phyloP scores from a whole-genome alignment of 345 rosid genomes.

The Arabis alpina region DNA sequence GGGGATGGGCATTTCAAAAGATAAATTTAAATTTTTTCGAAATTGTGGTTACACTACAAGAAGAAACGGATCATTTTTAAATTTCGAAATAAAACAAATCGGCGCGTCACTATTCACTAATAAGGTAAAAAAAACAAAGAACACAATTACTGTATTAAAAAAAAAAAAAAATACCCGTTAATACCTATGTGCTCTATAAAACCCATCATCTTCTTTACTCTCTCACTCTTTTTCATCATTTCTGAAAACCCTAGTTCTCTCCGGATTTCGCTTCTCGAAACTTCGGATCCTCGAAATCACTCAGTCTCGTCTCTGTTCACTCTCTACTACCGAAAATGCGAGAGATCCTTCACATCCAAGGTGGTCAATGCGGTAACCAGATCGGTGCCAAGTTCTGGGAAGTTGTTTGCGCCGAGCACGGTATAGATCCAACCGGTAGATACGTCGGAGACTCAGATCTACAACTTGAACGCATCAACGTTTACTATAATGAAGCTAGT shows the following conservation, averaged over 20 bases:
- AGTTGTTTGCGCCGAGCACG: slow-evolving; percentile 42
- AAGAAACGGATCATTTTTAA: slow-evolving; percentile 8
- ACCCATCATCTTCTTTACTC: neutral
- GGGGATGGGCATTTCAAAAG: neutral
- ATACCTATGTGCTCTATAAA: neutral
- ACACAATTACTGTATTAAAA: neutral
- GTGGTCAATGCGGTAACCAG: slow-evolving; percentile 46
- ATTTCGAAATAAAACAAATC: slow-evolving; percentile 16
- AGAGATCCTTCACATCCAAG: slow-evolving; percentile 45
- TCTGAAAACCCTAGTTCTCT: slow-evolving; percentile 19
- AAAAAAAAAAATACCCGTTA: neutral
- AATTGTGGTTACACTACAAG: neutral
- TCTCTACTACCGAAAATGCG: slow-evolving; percentile 30
- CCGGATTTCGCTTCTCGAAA: slow-evolving; percentile 26
- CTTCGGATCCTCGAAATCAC: neutral
- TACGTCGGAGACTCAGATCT: slow-evolving; percentile 44
- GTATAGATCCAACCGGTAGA: slow-evolving; percentile 41
- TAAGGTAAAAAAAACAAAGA: neutral
- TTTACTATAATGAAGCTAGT: slow-evolving; percentile 42
- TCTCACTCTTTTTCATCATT: neutral
- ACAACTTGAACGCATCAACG: slow-evolving; percentile 40
- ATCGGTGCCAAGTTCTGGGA: slow-evolving; percentile 46
- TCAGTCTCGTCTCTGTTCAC: neutral
- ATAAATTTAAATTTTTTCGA: neutral
- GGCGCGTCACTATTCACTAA: neutral